A percentile compares a stretch with the other conserved stretches of the same genome.
Evolutionary conservation across 164 flowering plant species (phyloP).

Genomic region (Vitis rupestris): DNA sequence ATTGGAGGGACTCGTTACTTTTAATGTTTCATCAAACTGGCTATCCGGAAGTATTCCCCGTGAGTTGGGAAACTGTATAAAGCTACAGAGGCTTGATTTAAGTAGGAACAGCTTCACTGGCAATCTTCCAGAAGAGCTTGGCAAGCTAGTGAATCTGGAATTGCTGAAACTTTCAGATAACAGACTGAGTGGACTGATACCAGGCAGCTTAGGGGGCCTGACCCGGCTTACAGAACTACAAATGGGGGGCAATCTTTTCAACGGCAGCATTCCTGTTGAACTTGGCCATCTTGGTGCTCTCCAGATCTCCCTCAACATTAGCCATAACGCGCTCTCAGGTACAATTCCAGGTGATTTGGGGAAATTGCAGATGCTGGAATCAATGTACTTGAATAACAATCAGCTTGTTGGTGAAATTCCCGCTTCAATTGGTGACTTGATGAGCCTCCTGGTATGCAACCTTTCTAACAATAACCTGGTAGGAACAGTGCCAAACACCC

Average conservation of each 20-base stretch:
- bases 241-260: conserved; percentile 54
- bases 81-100: conserved; percentile 57
- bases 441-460: conserved; percentile 52
- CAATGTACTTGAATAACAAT: conserved; percentile 50
- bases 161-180: conserved; percentile 53
- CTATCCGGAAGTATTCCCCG: conserved; percentile 46
- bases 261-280: conserved; percentile 43
- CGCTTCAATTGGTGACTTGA: conserved; percentile 38
- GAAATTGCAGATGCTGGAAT: conserved; percentile 47
- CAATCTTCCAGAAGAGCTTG: conserved; percentile 39
- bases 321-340: conserved; percentile 47
- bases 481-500: conserved; percentile 46
- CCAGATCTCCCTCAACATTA: conserved; percentile 48
- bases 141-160: conserved; percentile 44
- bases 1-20: conserved; percentile 39
- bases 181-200: conserved; percentile 39
- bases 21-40: conserved; percentile 50
- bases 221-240: conserved; percentile 48
- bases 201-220: conserved; percentile 39
- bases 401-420: conserved; percentile 50
- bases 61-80: conserved; percentile 43
- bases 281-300: conserved; percentile 41
- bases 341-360: conserved; percentile 42
- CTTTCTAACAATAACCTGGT: conserved; percentile 49
- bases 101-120: conserved; percentile 50